Base-by-base conservation (phyloP, 768 basidiomycete species). In the Kwoniella dejecticola region DNA sequence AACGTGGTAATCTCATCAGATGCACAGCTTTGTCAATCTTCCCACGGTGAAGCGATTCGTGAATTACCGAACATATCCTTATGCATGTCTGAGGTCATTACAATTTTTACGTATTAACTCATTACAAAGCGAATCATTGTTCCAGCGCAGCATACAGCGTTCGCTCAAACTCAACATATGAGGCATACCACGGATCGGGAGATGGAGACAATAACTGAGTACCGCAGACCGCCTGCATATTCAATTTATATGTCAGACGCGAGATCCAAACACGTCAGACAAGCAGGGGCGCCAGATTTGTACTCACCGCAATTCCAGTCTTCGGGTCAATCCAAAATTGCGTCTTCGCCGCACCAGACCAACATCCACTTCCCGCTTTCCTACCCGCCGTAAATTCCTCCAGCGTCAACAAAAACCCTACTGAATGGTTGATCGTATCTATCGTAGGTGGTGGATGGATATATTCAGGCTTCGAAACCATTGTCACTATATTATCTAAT, bases 241-340 rank as follows among this genome's bases (percentile, higher is more conserved):
- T 23, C 21, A 17, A n/a, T 17, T 12, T 19, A 33, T 2, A 21
- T 64, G 36, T 33, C n/a, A 4, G 21, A 4, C 36, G 1, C 19
- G 11, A 23, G 10, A 13, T 62, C 40, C n/a, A n/a, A n/a, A n/a
- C n/a, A n/a, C n/a, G n/a, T n/a, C n/a, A n/a, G n/a, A n/a, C n/a
- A n/a, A n/a, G n/a, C n/a, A n/a, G n/a, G n/a, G n/a, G n/a, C 27
- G 21, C 2, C 13, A 3, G 3, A 3, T 48, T 4, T 17, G 19
- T 4, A 66, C 68, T 66, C 52, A 70, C 71, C 2, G 70, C 73
- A n/a, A 74, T 54, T 3, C 70, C 66, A 30, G 63, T 68, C 1
- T n/a, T 55, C 11, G 73, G 70, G 42, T 74, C 70, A 10, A 71
- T 44, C 70, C 68, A 70, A 48, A 63, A 74, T 45, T 71, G 61